Evolutionary conservation across 208 protist genomes (phyloP), one percentile per base, ranked within the genome.

Genomic region (Leishmania lainsoni): DNA sequence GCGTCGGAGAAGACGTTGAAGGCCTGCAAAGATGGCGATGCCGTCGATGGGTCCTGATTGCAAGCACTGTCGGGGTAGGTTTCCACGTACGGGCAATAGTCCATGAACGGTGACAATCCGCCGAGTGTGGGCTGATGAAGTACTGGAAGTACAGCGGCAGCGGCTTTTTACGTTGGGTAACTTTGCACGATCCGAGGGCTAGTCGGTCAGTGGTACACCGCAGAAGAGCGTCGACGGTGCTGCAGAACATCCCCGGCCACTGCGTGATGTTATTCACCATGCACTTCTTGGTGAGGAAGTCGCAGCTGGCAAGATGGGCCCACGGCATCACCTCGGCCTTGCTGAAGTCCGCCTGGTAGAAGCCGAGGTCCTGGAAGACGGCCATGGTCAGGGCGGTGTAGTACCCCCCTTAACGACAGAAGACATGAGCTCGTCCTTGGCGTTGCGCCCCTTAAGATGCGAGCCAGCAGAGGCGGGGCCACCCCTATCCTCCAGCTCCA

Each of bases 341-440:
- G 68, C 14, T 75, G 83, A 89, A 96, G 81, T 91, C 82, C 29
- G 82, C 92, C 26, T 77, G 56, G 88, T 98, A 98, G 79, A 86
- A 96, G 49, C 91, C 91, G 5, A 93, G 78, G 81, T 98, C 94
- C 45, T 95, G 80, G 65, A 98, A 93, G 0, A 85, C 65, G 0
- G 94, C 87, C 68, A 98, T 79, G n/a, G 97, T 98, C 5, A 98
- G 75, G 6, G 77, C 81, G 14, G 80, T 95, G 83, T 91, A 94
- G 76, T 80, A 96, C 39, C 51, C 87, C 8, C 42, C 75, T n/a
- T n/a, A 61, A 29, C 16, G 49, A 12, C 26, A 4, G 83, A 75
- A 26, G 83, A 87, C 94, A 98, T 98, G 32, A 95, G 75, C 73
- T 98, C 96, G 58, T 98, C 90, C 58, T 86, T 89, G 17, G 92